A percentile compares a stretch with the other conserved stretches of the same genome.
phyloP scores from a whole-genome alignment of 495 filamentous ascomycete genomes.

The Cercophora sp. region DNA sequence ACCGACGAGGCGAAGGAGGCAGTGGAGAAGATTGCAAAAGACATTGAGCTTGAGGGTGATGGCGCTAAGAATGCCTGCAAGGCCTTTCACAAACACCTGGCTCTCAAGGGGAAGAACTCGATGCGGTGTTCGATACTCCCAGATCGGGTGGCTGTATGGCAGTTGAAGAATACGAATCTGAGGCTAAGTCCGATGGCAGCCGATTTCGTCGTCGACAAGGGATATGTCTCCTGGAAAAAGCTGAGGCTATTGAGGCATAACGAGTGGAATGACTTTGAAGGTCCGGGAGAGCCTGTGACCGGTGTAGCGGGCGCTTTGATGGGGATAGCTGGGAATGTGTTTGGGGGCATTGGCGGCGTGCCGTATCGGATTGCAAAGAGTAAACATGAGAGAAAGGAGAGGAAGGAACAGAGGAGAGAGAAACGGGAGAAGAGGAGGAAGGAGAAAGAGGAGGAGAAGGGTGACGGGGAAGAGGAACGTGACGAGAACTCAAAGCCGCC shows the following conservation, averaged over 20 bases:
- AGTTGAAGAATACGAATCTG: slow-evolving; percentile 52
- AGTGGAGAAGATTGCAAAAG: slow-evolving; percentile 55
- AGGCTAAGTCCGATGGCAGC: slow-evolving; percentile 64
- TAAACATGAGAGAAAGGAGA: slow-evolving; percentile 44
- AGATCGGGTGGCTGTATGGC: slow-evolving; percentile 66
- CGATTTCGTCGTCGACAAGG: slow-evolving; percentile 54
- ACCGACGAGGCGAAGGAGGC: slow-evolving; percentile 52
- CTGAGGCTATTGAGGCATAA: slow-evolving; percentile 62
- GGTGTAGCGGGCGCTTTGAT: slow-evolving; percentile 56
- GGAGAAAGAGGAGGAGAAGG: slow-evolving; percentile 14
- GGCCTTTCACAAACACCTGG: slow-evolving; percentile 64
- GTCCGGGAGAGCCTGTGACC: slow-evolving; percentile 69
- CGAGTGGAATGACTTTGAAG: slow-evolving; percentile 78
- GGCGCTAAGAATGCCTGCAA: slow-evolving; percentile 69
- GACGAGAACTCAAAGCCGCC: background rate
- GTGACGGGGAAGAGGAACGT: background rate
- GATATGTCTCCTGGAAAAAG: slow-evolving; percentile 58
- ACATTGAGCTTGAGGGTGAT: slow-evolving; percentile 65
- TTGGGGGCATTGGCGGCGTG: slow-evolving; percentile 55
- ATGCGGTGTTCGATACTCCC: slow-evolving; percentile 68
- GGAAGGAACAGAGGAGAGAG: slow-evolving; percentile 38
- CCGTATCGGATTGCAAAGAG: slow-evolving; percentile 54
- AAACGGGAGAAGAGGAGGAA: slow-evolving; percentile 40
- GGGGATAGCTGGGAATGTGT: slow-evolving; percentile 48
- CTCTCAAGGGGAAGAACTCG: slow-evolving; percentile 48